These are phyloP conservation scores for Ambrosia hybrid DNA, from an alignment of 140 eudicot genomes.

Conservation along the genomic window DNA sequence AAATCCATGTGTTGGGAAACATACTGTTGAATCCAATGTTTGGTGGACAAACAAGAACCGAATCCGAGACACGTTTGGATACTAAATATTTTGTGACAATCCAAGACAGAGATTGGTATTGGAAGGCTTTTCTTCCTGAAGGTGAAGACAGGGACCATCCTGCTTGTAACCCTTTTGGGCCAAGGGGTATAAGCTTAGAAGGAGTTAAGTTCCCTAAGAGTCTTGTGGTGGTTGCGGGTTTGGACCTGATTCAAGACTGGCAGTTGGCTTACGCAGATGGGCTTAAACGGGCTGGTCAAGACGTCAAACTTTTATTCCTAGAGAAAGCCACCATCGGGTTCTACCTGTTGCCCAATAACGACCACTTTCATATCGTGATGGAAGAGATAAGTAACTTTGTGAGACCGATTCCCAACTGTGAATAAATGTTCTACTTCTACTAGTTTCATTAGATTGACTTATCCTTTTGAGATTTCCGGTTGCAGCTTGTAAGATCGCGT, in stretches of 20 bases:
- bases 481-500: constrained; percentile 35
- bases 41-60: constrained; percentile 65
- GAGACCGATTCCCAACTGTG: constrained; percentile 38
- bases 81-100: constrained; percentile 64
- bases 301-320: constrained; percentile 60
- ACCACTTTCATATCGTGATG: constrained; percentile 65
- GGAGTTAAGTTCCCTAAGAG: constrained; percentile 65
- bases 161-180: constrained; percentile 82
- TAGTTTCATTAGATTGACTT: constrained; percentile 40
- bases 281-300: constrained; percentile 56
- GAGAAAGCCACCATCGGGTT: constrained; percentile 84
- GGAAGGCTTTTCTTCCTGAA: constrained; percentile 80
- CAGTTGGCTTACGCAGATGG: constrained; percentile 79
- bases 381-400: constrained; percentile 65
- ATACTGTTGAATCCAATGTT: constrained; percentile 74
- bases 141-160: constrained; percentile 84
- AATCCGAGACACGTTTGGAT: constrained; percentile 67
- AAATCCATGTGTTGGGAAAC: constrained; percentile 56
- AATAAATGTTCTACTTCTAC: constrained; percentile 24
- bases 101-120: constrained; percentile 76
- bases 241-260: constrained; percentile 81
- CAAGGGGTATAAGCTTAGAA: constrained; percentile 50
- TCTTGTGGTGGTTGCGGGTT: constrained; percentile 88
- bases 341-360: constrained; percentile 79
- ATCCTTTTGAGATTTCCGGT: constrained; percentile 29